Evolutionary conservation across 495 filamentous ascomycete genomes (phyloP).

Genomic region (Aspergillus nanangensis): DNA sequence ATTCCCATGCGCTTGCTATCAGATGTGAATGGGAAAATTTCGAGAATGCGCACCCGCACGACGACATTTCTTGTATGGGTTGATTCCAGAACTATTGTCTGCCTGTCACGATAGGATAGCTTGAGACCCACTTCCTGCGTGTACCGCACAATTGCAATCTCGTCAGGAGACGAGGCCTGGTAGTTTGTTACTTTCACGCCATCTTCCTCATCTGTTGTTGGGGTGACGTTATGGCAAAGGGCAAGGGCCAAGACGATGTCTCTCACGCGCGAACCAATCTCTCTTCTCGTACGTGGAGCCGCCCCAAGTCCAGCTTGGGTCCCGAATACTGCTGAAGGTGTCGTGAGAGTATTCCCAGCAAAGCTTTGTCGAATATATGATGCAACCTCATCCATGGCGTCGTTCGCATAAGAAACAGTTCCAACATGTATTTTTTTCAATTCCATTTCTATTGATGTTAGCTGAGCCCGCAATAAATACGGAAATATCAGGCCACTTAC

Average conservation of each 20-base stretch:
- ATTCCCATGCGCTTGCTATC: constrained; percentile 99
- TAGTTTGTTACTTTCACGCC: constrained; percentile 78
- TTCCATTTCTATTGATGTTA: constrained; percentile 70
- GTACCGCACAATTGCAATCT: constrained; percentile 97
- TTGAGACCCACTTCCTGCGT: constrained; percentile 89
- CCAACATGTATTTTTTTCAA: constrained; percentile 98
- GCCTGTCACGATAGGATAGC: constrained; percentile 79
- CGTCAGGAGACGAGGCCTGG: constrained; percentile 94
- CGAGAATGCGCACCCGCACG: constrained; percentile 83
- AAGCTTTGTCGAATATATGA: constrained; percentile 84
- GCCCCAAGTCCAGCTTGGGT: constrained; percentile 52
- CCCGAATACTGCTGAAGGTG: constrained; percentile 65
- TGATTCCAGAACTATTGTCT: constrained; percentile 74
- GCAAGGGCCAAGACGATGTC: constrained; percentile 89
- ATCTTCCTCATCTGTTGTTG: constrained; percentile 77
- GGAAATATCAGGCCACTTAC: constrained; percentile 28
- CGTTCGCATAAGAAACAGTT: constrained; percentile 94
- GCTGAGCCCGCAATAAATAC: constrained; percentile 7
- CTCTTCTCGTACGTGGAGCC: constrained; percentile 76
- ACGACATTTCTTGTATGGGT: constrained; percentile 71
- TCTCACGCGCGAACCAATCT: constrained; percentile 88
- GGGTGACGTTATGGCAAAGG: constrained; percentile 96
- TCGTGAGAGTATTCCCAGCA: constrained; percentile 56
- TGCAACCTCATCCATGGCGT: constrained; percentile 95
- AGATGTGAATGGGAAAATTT: constrained; percentile 96